A percentile compares a stretch with the other conserved stretches of the same genome.
Conservation (phyloP, 192 early-diverging fungal genomes). For the Podila epigama region DNA sequence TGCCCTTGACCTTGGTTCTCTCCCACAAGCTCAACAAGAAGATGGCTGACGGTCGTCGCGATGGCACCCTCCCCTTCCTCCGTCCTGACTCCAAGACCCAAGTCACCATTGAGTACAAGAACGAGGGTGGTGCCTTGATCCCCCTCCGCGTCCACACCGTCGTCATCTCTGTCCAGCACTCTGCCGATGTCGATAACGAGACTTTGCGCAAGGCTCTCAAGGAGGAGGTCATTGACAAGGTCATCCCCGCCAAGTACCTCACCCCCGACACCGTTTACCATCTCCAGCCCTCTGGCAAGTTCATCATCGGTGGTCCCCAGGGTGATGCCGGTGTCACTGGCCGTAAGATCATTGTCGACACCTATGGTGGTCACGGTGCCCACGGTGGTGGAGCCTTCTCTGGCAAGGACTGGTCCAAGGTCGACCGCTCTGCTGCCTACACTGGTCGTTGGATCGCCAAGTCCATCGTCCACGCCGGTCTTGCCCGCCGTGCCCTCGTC, state of each 20-base stretch:
- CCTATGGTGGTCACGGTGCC: conserved; percentile 94
- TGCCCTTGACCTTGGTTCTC: conserved; percentile 95
- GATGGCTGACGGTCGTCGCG: conserved; percentile 94
- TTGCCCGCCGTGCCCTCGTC: conserved; percentile 92
- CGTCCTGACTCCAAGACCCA: conserved; percentile 99
- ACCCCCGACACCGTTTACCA: conserved; percentile 93
- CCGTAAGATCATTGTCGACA: conserved; percentile 79
- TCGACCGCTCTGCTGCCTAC: conserved; percentile 98
- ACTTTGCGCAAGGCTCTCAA: conserved; percentile 85
- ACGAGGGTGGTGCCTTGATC: conserved; percentile 92
- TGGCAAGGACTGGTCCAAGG: conserved; percentile 99
- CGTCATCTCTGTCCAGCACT: conserved; percentile 98
- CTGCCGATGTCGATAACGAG: conserved; percentile 86
- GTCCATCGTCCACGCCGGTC: conserved; percentile 91
- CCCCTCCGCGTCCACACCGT: conserved; percentile 97
- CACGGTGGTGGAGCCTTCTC: conserved; percentile 98
- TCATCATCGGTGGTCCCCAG: conserved; percentile 99
- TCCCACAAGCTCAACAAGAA: conserved; percentile 98
- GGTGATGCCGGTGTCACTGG: conserved; percentile 99
- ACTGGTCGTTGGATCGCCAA: conserved; percentile 97
- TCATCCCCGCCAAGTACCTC: conserved; percentile 92
- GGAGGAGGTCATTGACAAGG: conserved; percentile 92
- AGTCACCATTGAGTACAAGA: conserved; percentile 99
- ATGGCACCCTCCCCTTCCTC: conserved; percentile 83
- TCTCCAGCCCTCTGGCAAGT: conserved; percentile 97